Base-by-base conservation (phyloP, 164 flowering plant species). In the Tinospora cordifolia region DNA sequence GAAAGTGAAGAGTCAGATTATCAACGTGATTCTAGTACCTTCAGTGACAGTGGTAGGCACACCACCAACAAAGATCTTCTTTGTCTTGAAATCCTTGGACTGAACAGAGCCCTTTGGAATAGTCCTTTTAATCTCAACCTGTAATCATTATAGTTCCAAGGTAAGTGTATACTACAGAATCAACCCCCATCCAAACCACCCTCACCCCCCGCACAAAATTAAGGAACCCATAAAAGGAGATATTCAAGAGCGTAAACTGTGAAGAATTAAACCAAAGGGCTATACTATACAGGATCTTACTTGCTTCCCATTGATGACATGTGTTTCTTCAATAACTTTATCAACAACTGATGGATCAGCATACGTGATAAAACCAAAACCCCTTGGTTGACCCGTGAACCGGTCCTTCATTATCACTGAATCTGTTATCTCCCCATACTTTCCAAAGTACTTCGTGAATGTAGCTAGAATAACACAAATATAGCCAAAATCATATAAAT, bases 51-150 rank as follows among this genome's bases (percentile, higher is more conserved):
- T 67, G 13, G 95, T 38, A 3, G 97, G 97, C 24, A 94, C 80
- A 11, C 98, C 98, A n/a, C 98, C 98, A 69, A 94, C 98, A 89
- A 92, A 94, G 30, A 94, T 87, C 81, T 94, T 92, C 82, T 87
- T 93, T 12, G 98, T 93, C 75, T 88, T 91, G 66, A 89, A 87
- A 75, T 87, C 96, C 73, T 87, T 88, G 0, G 91, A 71, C 51
- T 85, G 93, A 19, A 75, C 82, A 66, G 92, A 70, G 25, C 98
- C 97, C 78, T 90, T 92, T 0, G 98, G 98, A 64, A 94, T 90
- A 3, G 98, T 94, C 71, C 98, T 84, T 79, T 93, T 93, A 15
- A 91, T 93, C 78, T 93, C 92, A 76, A 87, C 94, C 97, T 92
- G 83, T 6, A 62, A 72, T 46, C 2, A 7, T 38, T 62, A 34